These are phyloP conservation scores for Tylopilus felleus DNA, from an alignment of 768 basidiomycete species.

Conservation along the genomic window DNA sequence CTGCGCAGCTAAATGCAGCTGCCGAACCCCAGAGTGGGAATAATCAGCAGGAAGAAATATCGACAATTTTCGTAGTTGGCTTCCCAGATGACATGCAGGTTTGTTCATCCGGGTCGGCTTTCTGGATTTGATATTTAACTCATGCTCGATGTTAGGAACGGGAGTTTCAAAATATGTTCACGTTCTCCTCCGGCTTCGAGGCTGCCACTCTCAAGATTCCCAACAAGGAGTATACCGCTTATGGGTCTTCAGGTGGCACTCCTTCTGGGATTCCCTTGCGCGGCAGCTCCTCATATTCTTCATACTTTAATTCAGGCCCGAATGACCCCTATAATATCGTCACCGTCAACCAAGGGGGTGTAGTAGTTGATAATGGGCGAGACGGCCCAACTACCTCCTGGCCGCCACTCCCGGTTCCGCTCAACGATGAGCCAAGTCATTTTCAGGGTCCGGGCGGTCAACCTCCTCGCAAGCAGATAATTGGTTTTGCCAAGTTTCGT, in stretches of 20 bases:
- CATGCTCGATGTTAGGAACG: constrained; percentile 65
- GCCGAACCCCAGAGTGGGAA: constrained; percentile 22
- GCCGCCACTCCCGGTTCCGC: constrained; percentile 41
- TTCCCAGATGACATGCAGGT: constrained; percentile 99
- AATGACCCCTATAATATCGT: constrained; percentile 85
- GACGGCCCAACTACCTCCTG: constrained; percentile 72
- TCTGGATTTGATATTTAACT: constrained; percentile 12
- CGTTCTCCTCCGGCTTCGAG: constrained; percentile 93
- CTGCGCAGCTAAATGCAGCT: constrained; percentile 26
- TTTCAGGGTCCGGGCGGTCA: constrained; percentile 32
- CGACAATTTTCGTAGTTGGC: constrained; percentile 96
- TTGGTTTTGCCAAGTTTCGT: constrained; percentile 96
- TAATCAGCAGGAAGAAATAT: constrained; percentile 76
- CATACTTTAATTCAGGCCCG: constrained; percentile 45
- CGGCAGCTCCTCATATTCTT: constrained; percentile 34
- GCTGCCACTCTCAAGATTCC: constrained; percentile 98
- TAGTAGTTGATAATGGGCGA: constrained; percentile 73
- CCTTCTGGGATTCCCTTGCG: constrained; percentile 36
- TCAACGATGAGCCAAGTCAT: constrained; percentile 33
- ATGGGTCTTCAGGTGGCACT: constrained; percentile 45
- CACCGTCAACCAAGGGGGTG: constrained; percentile 77
- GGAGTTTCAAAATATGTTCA: constrained; percentile 99
- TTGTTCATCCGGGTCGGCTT: constrained; percentile 30
- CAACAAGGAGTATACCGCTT: constrained; percentile 83
- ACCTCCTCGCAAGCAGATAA: constrained; percentile 89